Conservation (phyloP, 331 rosid species). For the Quercus phellos region DNA sequence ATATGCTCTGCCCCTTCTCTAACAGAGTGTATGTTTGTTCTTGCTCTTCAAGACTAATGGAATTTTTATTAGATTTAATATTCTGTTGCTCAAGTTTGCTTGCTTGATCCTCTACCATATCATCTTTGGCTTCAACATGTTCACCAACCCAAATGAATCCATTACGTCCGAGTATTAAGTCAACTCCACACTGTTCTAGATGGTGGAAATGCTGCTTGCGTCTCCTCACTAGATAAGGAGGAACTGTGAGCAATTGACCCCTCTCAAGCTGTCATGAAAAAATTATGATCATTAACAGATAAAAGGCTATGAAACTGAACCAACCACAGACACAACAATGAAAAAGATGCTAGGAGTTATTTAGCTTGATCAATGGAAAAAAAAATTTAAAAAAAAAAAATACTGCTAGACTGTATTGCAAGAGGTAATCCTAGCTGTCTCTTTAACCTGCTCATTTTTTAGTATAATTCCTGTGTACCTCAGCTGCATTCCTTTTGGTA, state of each 20-base stretch:
- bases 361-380: not conserved
- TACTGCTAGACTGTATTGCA: not conserved
- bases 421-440: not conserved
- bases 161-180: constrained; percentile 76
- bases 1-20: no score
- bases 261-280: constrained; percentile 54
- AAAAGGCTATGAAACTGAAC: no score
- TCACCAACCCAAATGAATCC: constrained; percentile 92
- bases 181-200: constrained; percentile 61
- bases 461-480: not conserved
- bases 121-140: constrained; percentile 50
- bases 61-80: not conserved
- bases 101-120: constrained; percentile 56
- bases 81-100: constrained; percentile 38
- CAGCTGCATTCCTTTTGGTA: not conserved
- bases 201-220: constrained; percentile 87
- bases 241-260: constrained; percentile 70
- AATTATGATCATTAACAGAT: no score
- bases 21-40: no score
- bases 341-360: not conserved
- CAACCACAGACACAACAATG: not conserved
- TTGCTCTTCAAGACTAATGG: no score
- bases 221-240: constrained; percentile 84
- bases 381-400: not conserved
- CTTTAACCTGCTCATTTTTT: not conserved